Evolutionary conservation across 129 eudicot genomes (phyloP), one percentile per base, ranked within the genome.

Genomic region (Erigeron canadensis): DNA sequence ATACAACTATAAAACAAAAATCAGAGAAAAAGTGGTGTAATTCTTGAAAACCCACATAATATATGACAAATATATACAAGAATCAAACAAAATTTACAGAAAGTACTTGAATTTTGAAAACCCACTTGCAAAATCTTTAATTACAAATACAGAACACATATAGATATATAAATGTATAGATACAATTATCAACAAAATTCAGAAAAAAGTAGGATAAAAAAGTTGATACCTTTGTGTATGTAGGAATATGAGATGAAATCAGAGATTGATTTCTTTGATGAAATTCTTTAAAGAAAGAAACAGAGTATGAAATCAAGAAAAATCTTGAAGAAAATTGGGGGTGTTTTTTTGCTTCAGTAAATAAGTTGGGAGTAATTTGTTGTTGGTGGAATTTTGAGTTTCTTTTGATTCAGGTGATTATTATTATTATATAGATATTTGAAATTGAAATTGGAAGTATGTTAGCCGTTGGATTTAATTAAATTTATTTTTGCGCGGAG

Each of bases 401-500:
- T 51, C n/a, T n/a, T n/a, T n/a, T n/a, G n/a, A n/a, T n/a, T n/a
- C n/a, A n/a, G n/a, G n/a, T n/a, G n/a, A n/a, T n/a, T n/a, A n/a
- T n/a, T n/a, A n/a, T n/a, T n/a, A n/a, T 23, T 23, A 23, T 23
- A 23, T 23, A 23, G 1, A 23, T 23, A 23, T 23, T 23, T 23
- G 34, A 23, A 23, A 23, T 23, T 23, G 34, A 23, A 71, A 51
- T 61, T 12, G 15, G 56, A 40, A 54, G 65, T 50, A 57, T 13
- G 22, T 55, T 77, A 77, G 86, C 82, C 86, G 77, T 77, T 84
- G 45, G 19, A 53, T 76, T 71, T 70, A 75, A 74, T 71, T 62
- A n/a, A n/a, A n/a, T n/a, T 2, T 23, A 2, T 23, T 23, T 1
- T 78, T 65, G 81, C 81, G 71, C 72, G 81, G 58, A 78, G 73